phyloP scores from a whole-genome alignment of 179 eudicot species.

The Actinidia chinensis region DNA sequence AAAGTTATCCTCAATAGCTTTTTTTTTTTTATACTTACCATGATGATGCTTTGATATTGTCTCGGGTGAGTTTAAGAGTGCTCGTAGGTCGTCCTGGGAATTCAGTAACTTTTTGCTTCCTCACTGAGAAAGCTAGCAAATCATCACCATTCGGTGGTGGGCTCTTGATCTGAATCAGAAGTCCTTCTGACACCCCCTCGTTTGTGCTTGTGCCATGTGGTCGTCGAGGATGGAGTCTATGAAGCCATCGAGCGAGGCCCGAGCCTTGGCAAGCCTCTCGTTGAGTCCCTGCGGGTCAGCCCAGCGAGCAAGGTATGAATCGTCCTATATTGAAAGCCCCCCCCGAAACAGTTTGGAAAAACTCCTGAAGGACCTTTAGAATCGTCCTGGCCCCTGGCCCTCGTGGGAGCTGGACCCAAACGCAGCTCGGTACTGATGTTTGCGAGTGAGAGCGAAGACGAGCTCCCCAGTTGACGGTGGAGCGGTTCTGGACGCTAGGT shows the following conservation, averaged over 20 bases:
- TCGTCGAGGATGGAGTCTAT: constrained; percentile 76
- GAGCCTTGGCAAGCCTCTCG: constrained; percentile 53
- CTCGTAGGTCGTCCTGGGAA: constrained; percentile 67
- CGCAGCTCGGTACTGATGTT: constrained; percentile 73
- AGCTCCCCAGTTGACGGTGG: constrained; percentile 60
- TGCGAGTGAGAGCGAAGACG: constrained; percentile 57
- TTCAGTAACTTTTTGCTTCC: constrained; percentile 51
- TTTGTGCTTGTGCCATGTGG: constrained; percentile 50
- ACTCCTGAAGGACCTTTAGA: constrained; percentile 69
- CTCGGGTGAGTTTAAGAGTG: constrained; percentile 64
- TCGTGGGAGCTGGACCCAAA: constrained; percentile 66
- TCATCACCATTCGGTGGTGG: constrained; percentile 80
- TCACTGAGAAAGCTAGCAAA: constrained; percentile 63
- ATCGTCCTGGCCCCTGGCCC: constrained; percentile 76
- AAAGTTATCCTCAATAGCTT: too few species aligned
- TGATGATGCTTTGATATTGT: constrained; percentile 91
- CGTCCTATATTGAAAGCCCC: constrained; percentile 79
- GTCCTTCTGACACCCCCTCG: constrained; percentile 8
- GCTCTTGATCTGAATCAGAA: constrained; percentile 8
- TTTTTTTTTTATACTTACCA: constrained; percentile 43
- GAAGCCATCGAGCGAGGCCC: constrained; percentile 63
- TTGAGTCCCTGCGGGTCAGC: constrained; percentile 63
- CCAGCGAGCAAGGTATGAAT: constrained; percentile 65
- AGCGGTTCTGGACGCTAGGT: constrained; percentile 29
- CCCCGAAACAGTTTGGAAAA: constrained; percentile 72